These are phyloP conservation scores for Talaromyces sp. DNA, from an alignment of 2,329 filamentous ascomycete genomes.

Conservation along the genomic window DNA sequence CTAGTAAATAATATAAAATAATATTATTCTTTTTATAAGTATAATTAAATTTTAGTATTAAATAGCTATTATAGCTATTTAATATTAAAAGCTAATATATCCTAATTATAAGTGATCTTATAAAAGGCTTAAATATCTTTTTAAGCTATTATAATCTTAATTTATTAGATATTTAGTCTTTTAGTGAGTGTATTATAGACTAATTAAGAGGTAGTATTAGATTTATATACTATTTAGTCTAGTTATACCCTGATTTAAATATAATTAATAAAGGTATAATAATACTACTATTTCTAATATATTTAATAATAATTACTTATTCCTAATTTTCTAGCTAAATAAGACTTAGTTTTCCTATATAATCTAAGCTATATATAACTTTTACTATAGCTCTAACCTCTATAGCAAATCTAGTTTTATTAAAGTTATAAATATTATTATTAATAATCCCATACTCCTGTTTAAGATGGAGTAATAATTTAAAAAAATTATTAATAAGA, in stretches of 20 bases:
- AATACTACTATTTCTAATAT: background rate
- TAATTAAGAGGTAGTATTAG: background rate
- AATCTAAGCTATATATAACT: background rate
- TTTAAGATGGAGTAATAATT: background rate
- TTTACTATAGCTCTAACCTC: background rate
- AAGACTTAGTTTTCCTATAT: background rate
- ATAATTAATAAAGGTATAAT: background rate
- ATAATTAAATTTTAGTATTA: constrained; percentile 21
- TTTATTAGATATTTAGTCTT: constrained; percentile 4
- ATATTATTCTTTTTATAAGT: constrained; percentile 22
- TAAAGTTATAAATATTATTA: background rate
- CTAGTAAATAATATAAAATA: constrained; percentile 18
- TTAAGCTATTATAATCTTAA: background rate
- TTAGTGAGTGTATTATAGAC: constrained; percentile 1
- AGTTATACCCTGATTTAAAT: constrained; percentile 8
- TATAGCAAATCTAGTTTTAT: background rate
- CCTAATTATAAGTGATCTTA: background rate
- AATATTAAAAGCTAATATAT: background rate
- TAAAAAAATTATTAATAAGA: background rate
- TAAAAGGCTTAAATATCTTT: constrained; percentile 6
- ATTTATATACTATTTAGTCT: background rate
- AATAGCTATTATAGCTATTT: background rate
- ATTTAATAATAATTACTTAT: background rate
- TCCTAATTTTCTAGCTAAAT: background rate
- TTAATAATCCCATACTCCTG: background rate